phyloP scores from a whole-genome alignment of 2,329 filamentous ascomycete species.

The Monosporascus ibericus region DNA sequence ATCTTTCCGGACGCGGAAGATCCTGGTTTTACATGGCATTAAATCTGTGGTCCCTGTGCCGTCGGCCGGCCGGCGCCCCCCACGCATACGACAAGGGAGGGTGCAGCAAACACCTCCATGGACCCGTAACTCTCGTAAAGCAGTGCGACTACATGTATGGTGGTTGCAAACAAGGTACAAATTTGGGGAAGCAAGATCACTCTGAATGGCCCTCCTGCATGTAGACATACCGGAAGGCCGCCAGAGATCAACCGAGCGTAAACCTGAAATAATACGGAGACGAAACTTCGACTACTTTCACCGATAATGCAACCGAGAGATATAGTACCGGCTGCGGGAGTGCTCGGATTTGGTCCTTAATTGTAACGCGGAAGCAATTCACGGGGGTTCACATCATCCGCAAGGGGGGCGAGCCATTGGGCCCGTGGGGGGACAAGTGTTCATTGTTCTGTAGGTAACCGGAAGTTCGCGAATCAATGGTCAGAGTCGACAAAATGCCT shows the following conservation, averaged over 20 bases:
- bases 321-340: background rate
- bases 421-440: background rate
- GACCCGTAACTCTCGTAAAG: background rate
- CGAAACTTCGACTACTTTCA: background rate
- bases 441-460: slow-evolving; percentile 17
- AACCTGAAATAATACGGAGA: background rate
- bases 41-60: background rate
- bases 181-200: background rate
- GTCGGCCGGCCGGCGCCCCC: background rate
- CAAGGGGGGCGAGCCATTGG: background rate
- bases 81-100: background rate
- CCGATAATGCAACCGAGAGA: background rate
- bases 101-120: background rate
- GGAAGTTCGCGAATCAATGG: slow-evolving; percentile 16
- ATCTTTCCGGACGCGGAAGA: background rate
- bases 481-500: slow-evolving; percentile 7
- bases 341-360: background rate
- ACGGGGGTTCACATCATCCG: background rate
- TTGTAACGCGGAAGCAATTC: background rate
- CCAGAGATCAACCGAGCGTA: background rate
- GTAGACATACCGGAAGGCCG: background rate
- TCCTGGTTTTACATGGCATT: background rate
- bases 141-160: slow-evolving; percentile 4
- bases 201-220: background rate
- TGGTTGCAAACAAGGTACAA: slow-evolving; percentile 1